These are phyloP conservation scores for Simplicillium sp. DNA, from an alignment of 2,329 filamentous ascomycete genomes.

Conservation along the genomic window DNA sequence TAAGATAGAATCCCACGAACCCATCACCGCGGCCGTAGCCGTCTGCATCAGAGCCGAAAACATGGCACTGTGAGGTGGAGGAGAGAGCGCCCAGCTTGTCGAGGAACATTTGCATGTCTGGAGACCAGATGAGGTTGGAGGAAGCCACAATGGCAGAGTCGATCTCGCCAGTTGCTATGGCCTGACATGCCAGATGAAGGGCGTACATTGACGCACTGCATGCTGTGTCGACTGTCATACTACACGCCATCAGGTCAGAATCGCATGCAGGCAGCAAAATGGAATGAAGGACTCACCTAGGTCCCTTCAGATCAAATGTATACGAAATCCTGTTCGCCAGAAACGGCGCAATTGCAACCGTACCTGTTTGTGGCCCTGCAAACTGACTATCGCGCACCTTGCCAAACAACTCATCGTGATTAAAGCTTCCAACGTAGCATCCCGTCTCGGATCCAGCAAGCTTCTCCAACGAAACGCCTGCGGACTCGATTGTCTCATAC, in stretches of 20 bases:
- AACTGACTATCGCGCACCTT: background rate
- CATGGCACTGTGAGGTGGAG: slow-evolving; percentile 8
- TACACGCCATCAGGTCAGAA: slow-evolving; percentile 14
- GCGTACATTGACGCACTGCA: background rate
- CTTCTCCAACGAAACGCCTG: no score
- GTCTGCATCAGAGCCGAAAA: slow-evolving; percentile 26
- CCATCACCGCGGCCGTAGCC: slow-evolving; percentile 37
- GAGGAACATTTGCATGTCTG: slow-evolving; percentile 2
- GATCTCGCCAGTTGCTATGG: slow-evolving; percentile 12
- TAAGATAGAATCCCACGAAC: slow-evolving; percentile 25
- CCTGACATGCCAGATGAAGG: background rate
- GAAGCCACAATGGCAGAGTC: slow-evolving; percentile 15
- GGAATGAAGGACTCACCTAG: no score
- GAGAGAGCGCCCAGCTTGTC: slow-evolving; percentile 10
- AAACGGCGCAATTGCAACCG: no score
- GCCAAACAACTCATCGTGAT: background rate
- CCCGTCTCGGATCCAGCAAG: no score
- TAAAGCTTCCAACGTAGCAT: no score
- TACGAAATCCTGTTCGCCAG: no score
- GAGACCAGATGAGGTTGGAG: slow-evolving; percentile 13
- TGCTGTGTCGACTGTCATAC: background rate
- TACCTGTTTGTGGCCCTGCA: no score
- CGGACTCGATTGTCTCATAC: no score
- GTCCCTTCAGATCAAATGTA: no score
- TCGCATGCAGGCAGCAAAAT: no score